A percentile compares a stretch with the other conserved stretches of the same genome.
These are phyloP conservation scores for Hyphopichia khmerensis DNA, from an alignment of 1,139 yeast genomes.

Conservation along the genomic window DNA sequence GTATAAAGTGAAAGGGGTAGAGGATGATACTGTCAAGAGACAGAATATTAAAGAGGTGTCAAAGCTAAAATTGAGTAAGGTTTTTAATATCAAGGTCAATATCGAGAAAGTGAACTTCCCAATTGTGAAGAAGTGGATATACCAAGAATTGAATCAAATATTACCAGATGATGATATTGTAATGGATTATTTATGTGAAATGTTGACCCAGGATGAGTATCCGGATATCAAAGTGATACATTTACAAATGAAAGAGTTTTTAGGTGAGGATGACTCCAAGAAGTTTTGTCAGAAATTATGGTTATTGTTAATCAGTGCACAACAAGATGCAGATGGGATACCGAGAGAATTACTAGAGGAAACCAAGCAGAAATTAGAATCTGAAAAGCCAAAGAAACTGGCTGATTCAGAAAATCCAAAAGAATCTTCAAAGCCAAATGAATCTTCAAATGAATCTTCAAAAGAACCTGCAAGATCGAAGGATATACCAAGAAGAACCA, in stretches of 20 bases:
- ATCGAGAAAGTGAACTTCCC: slow-evolving; percentile 32
- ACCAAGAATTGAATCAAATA: slow-evolving; percentile 23
- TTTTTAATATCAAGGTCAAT: slow-evolving; percentile 27
- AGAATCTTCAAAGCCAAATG: no score
- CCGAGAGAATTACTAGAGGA: slow-evolving; percentile 29
- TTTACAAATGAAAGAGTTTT: slow-evolving; percentile 37
- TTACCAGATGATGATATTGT: slow-evolving; percentile 51
- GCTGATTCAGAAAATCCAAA: not conserved
- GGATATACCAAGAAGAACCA: slow-evolving; percentile 11
- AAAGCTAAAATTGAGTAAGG: slow-evolving; percentile 22
- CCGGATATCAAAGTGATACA: slow-evolving; percentile 37
- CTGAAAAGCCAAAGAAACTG: not conserved
- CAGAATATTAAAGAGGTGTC: slow-evolving; percentile 10
- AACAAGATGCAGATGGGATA: slow-evolving; percentile 39
- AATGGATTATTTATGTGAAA: slow-evolving; percentile 39
- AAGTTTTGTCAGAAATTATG: slow-evolving; percentile 38
- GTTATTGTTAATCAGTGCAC: slow-evolving; percentile 40
- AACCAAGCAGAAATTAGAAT: slow-evolving; percentile 1
- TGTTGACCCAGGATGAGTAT: slow-evolving; percentile 20
- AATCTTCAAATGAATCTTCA: not conserved
- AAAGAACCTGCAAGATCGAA: not conserved
- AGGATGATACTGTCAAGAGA: slow-evolving; percentile 12
- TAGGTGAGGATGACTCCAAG: slow-evolving; percentile 35
- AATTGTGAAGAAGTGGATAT: slow-evolving; percentile 38
- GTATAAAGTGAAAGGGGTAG: slow-evolving; percentile 14